phyloP scores from a whole-genome alignment of 2,329 filamentous ascomycete genomes.

The Aspergillus quadricinctus region DNA sequence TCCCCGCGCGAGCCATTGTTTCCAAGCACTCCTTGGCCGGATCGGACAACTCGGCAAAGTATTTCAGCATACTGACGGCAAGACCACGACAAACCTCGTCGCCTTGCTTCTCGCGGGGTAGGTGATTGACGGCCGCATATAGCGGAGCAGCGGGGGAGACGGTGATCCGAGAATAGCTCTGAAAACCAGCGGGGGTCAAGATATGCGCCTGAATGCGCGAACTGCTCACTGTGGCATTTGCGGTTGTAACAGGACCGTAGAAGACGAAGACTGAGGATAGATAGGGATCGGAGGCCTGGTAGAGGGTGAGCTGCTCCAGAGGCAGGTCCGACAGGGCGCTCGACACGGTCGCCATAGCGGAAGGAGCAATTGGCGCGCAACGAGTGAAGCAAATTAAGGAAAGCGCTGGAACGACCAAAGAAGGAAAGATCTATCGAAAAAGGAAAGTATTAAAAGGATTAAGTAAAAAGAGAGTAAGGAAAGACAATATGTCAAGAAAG shows the following conservation, averaged over 20 bases:
- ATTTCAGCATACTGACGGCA: constrained; percentile 89
- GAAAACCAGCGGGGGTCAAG: constrained; percentile 81
- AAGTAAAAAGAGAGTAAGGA: constrained; percentile 2
- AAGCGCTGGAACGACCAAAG: not conserved
- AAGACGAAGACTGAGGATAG: constrained; percentile 81
- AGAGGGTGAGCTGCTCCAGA: constrained; percentile 77
- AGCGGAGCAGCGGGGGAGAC: constrained; percentile 89
- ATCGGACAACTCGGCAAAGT: constrained; percentile 82
- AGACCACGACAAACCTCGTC: constrained; percentile 89
- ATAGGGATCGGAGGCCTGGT: constrained; percentile 80
- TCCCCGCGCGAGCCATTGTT: constrained; percentile 48
- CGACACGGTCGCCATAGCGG: constrained; percentile 75
- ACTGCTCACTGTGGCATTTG: constrained; percentile 80
- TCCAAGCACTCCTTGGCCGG: constrained; percentile 68
- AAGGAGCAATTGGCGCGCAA: constrained; percentile 9
- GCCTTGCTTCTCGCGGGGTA: constrained; percentile 91
- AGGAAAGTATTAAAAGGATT: constrained; percentile 3
- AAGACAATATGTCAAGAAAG: constrained; percentile 1
- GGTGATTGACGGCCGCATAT: constrained; percentile 82
- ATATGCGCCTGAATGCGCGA: constrained; percentile 94
- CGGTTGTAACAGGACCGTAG: constrained; percentile 84
- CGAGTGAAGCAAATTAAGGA: constrained; percentile 4
- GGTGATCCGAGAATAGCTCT: constrained; percentile 85
- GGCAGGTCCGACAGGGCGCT: constrained; percentile 71
- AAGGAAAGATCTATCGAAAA: not conserved